These are phyloP conservation scores for Sporothrix euskadiensis DNA, from an alignment of 2,329 filamentous ascomycete genomes.

Conservation along the genomic window DNA sequence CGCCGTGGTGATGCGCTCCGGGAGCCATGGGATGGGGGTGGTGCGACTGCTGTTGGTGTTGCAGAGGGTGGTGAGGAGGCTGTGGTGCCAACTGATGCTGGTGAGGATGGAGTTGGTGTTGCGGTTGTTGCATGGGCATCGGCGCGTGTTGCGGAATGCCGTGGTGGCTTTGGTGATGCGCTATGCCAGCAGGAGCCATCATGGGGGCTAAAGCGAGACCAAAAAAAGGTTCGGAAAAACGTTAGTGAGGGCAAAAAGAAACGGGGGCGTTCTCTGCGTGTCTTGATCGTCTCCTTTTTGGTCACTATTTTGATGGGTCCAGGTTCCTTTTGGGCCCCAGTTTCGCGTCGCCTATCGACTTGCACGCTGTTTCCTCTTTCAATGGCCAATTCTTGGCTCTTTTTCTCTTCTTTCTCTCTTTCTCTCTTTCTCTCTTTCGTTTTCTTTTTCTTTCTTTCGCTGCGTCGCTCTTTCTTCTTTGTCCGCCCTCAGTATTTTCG, in stretches of 20 bases:
- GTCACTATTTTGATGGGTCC: background rate
- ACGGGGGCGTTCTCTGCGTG: background rate
- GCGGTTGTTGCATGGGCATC: slow-evolving; percentile 27
- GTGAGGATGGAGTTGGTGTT: slow-evolving; percentile 17
- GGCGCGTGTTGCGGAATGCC: slow-evolving; percentile 27
- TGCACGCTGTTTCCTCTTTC: background rate
- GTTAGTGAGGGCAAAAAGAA: slow-evolving; percentile 18
- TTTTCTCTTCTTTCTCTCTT: background rate
- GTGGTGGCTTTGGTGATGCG: slow-evolving; percentile 29
- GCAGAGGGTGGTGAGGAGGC: slow-evolving; percentile 7
- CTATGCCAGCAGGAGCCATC: slow-evolving; percentile 29
- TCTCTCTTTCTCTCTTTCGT: background rate
- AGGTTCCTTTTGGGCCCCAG: background rate
- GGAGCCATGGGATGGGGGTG: slow-evolving; percentile 27
- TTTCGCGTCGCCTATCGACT: slow-evolving; percentile 11
- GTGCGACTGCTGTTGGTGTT: slow-evolving; percentile 16
- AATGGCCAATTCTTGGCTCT: background rate
- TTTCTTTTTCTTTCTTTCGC: background rate
- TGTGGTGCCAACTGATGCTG: slow-evolving; percentile 17
- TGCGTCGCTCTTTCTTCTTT: background rate
- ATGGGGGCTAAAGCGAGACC: slow-evolving; percentile 22
- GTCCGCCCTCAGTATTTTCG: background rate
- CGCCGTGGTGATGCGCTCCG: slow-evolving; percentile 24
- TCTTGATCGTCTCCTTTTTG: background rate
- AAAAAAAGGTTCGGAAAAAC: slow-evolving; percentile 20